Base-by-base conservation (phyloP, 2,329 filamentous ascomycete genomes). In the Diaporthe sp. region DNA sequence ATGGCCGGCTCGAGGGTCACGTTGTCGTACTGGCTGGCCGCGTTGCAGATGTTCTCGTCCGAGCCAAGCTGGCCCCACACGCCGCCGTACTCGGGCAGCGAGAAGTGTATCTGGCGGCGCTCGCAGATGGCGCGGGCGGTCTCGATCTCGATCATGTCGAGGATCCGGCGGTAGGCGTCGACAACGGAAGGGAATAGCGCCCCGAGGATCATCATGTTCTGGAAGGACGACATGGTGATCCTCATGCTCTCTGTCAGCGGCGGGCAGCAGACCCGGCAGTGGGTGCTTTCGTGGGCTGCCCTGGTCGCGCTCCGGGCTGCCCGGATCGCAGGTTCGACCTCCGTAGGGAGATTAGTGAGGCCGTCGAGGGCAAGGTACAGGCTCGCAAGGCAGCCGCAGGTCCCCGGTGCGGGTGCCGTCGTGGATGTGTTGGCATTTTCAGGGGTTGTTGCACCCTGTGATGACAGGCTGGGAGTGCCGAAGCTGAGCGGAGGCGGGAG, bases 161-260 rank as follows among this genome's bases (percentile, higher is more conserved):
- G 83, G 62, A 93, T 89, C 39, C 82, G 83, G 73, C 85, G 86
- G 83, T 92, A 92, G 10, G 89, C 88, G 79, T 91, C 88, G 72
- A 88, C 89, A 59, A 90, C 86, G 12, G 89, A 88, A 2, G 90
- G 90, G 4, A 92, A 83, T 42, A 92, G 85, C 2, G 90, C 87
- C 9, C 87, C 89, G 5, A 92, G 83, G 71, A 91, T 85, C 89
- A 92, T 92, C 68, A 88, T 84, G 79, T 87, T 91, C 80, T 92
- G 91, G 76, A 90, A 89, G 42, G 85, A 78, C 70, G 89, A 87
- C 69, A 91, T 86, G 31, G 86, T 84, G 1, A 85, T 83, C 9
- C 9, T 53, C 73, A 61, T 62, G 69, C 10, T 53, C 55, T 73
- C 31, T 12, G 70, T 53, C 1, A 83, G 80, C 46, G 83, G 81